Evolutionary conservation across 176 grass and related monocot genomes (phyloP), one percentile per base, ranked within the genome.

Genomic region (Eleusine coracana): DNA sequence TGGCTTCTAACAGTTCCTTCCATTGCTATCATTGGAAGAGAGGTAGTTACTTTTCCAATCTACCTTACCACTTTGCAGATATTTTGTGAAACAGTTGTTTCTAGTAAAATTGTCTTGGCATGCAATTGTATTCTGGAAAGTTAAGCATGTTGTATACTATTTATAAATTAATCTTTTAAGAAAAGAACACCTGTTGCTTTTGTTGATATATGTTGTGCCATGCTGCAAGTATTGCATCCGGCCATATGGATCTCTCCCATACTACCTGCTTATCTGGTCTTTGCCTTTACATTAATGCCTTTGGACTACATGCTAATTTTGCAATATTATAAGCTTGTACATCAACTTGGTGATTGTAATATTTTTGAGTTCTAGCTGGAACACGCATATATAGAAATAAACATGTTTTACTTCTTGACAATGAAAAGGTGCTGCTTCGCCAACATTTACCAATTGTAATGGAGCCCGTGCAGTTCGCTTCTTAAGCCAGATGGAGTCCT

Each of bases 21-120:
- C 36, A 99, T 99, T 90, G 97, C 89, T 60, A 99, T 99, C 56
- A 99, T 99, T 87, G 97, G 97, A 25, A 94, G 97, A 96, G 97
- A 99, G 97, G 97, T 99, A 84, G 52, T 86, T 78, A 79, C 78
- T 82, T 56, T 55, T 28, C 50, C 58, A 66, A 68, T 87, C 54
- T 73, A 50, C 50, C 52, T 64, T 16, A 5, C 31, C 14, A 37
- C 39, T 80, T 65, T 10, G 13, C 20, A 68, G 7, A 66, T 34
- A 68, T 51, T 52, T 66, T 41, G 54, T 63, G 41, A 14, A 66
- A 89, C 10, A 39, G 46, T 59, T 15, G 18, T 83, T 83, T 27
- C 4, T 54, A 70, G 52, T 63, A 54, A 74, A 14, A 20, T 34
- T n/a, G 14, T 73, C 15, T 83, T 65, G 64, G 52, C 2, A 1